These are phyloP conservation scores for Zygosaccharomyces siamensis DNA, from an alignment of 805 yeast genomes.

Conservation along the genomic window DNA sequence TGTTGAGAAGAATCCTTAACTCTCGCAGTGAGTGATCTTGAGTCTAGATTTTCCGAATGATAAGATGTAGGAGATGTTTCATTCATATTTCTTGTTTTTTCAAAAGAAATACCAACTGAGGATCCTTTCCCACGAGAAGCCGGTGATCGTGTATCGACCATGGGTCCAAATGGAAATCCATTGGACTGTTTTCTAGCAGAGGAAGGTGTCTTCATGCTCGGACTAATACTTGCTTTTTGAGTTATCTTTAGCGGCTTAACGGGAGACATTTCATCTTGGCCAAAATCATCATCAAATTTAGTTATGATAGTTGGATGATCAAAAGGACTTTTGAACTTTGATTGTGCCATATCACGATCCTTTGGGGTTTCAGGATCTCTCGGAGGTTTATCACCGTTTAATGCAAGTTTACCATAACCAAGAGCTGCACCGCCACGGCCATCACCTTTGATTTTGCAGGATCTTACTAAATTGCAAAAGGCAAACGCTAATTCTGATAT, in stretches of 20 bases:
- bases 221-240: slow-evolving; percentile 40
- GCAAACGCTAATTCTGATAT: slow-evolving; percentile 66
- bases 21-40: not conserved
- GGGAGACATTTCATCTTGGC: slow-evolving; percentile 35
- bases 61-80: not conserved
- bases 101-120: not conserved
- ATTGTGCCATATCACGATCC: not conserved
- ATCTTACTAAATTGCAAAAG: slow-evolving; percentile 53
- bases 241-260: slow-evolving; percentile 70
- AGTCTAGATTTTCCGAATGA: not conserved
- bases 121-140: not conserved
- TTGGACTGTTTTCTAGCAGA: slow-evolving; percentile 12
- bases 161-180: slow-evolving; percentile 11
- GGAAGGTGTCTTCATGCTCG: slow-evolving; percentile 11
- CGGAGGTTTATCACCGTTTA: not conserved
- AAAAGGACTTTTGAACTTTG: not conserved
- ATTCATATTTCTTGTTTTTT: not conserved
- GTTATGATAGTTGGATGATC: slow-evolving; percentile 5
- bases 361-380: slow-evolving; percentile 6
- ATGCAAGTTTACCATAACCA: not conserved
- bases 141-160: slow-evolving; percentile 15
- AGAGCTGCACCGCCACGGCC: not conserved
- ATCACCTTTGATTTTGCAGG: slow-evolving; percentile 11
- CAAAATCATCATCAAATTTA: slow-evolving; percentile 4
- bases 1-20: not conserved